Evolutionary conservation across 345 rosid species (phyloP), one percentile per base, ranked within the genome.

Genomic region (Cardamine chenopodiifolia): DNA sequence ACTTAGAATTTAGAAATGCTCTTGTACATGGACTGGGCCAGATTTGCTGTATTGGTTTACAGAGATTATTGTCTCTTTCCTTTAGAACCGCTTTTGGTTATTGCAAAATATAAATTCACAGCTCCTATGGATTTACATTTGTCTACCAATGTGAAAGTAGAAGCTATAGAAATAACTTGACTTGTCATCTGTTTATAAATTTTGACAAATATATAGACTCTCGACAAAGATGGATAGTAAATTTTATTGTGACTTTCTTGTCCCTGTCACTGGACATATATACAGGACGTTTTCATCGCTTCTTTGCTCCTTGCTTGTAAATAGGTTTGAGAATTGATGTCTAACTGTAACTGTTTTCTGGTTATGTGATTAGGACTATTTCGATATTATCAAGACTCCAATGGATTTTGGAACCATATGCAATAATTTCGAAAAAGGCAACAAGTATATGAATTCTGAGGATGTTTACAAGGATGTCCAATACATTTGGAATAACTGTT

Each of bases 351-450:
- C 4, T 72, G 67, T 75, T 53, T 77, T 76, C 49, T 78, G 66
- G 66, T 52, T 54, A 34, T 74, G 75, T 68, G 52, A 68, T 60
- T 70, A 92, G 99, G 98, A 95, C 84, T 90, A 95, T 76, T 92
- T 95, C 68, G 97, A 92, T 72, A 84, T 95, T 77, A 92, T 92
- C 71, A 85, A 92, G 79, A 88, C 98, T 40, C 99, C 99, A 66
- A 95, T 95, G 98, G 99, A 95, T 83, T 92, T 95, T 66, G 98
- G 98, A 84, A 95, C 98, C 3, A 82, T 95, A 83, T 90, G 98
- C 86, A 79, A 37, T 78, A 88, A 89, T 77, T 84, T 92, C 50
- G 96, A 95, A 72, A 90, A 79, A 29, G 85, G 90, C 63, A 75
- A 74, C 44, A 89, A 83, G 74, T 92, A 95, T 67, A 78, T 71